A percentile compares a stretch with the other conserved stretches of the same genome.
Evolutionary conservation across 495 filamentous ascomycete genomes (phyloP).

Genomic region (Aspergillus leporis): DNA sequence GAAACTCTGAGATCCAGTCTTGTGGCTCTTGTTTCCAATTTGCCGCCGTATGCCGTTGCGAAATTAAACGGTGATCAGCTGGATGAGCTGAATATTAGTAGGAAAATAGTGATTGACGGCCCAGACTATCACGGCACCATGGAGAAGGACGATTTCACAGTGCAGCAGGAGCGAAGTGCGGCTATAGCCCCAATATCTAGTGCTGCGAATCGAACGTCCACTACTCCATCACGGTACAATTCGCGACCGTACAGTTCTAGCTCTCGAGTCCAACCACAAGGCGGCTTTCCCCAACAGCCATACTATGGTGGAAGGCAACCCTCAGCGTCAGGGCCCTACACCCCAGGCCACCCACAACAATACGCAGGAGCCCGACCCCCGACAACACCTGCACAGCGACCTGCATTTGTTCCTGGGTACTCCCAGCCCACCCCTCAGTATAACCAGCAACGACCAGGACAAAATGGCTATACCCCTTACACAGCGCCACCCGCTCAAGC

Average conservation of each 20-base stretch:
- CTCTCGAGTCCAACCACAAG: constrained; percentile 32
- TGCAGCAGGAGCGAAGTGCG: constrained; percentile 39
- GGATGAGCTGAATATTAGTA: constrained; percentile 77
- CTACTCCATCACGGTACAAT: constrained; percentile 41
- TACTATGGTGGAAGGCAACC: constrained; percentile 44
- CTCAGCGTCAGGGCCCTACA: constrained; percentile 34
- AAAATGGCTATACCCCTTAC: constrained; percentile 44
- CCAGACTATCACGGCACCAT: constrained; percentile 76
- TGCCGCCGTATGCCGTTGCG: constrained; percentile 85
- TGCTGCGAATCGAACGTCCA: constrained; percentile 33
- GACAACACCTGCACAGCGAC: constrained; percentile 45
- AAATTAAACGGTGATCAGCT: constrained; percentile 84
- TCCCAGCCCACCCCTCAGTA: constrained; percentile 40
- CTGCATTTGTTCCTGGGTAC: constrained; percentile 37
- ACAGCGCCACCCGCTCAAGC: constrained; percentile 26
- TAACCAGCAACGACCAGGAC: constrained; percentile 39
- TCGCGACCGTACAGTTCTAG: constrained; percentile 37
- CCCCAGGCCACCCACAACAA: constrained; percentile 33
- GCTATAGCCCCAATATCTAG: constrained; percentile 29
- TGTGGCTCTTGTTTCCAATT: constrained; percentile 64
- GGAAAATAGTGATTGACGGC: constrained; percentile 70
- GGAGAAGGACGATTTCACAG: constrained; percentile 75
- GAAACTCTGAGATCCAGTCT: constrained; percentile 74
- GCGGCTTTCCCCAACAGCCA: constrained; percentile 39
- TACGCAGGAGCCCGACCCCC: constrained; percentile 41